Conservation (phyloP, 208 protist species). For the Trypanosoma scelopori region DNA sequence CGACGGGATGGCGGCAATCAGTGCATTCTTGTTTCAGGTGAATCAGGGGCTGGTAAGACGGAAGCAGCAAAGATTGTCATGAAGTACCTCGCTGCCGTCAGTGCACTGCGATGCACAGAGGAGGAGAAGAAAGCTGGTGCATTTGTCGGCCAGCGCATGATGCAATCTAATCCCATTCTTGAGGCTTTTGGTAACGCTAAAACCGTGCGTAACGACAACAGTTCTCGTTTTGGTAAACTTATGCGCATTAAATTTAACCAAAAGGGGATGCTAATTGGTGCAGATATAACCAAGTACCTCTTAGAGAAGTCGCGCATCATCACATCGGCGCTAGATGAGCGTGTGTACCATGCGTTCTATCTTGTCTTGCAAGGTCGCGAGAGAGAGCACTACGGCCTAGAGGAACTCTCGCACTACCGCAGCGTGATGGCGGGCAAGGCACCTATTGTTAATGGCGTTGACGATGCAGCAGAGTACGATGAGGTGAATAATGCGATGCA, state of each 20-base stretch:
- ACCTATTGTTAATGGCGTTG: constrained; percentile 36
- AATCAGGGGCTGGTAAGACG: constrained; percentile 50
- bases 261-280: constrained; percentile 43
- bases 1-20: constrained; percentile 29
- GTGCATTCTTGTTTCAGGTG: constrained; percentile 47
- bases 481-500: constrained; percentile 42
- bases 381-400: constrained; percentile 25
- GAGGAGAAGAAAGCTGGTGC: constrained; percentile 31
- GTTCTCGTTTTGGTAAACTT: constrained; percentile 86
- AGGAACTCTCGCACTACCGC: constrained; percentile 21
- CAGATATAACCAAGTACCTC: constrained; percentile 57
- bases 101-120: constrained; percentile 23
- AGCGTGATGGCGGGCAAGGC: constrained; percentile 27
- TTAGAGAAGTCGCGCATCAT: constrained; percentile 80
- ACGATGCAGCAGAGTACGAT: constrained; percentile 40
- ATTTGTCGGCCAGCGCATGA: constrained; percentile 31
- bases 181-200: constrained; percentile 93
- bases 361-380: constrained; percentile 47
- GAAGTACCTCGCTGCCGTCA: constrained; percentile 37
- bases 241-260: constrained; percentile 69
- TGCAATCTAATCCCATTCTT: constrained; percentile 78
- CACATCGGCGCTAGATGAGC: constrained; percentile 47
- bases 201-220: constrained; percentile 89
- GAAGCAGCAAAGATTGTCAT: constrained; percentile 44
- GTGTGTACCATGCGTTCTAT: constrained; percentile 92